Conservation (phyloP, 192 early-diverging fungal genomes). For the Umbelopsis ramanniana region DNA sequence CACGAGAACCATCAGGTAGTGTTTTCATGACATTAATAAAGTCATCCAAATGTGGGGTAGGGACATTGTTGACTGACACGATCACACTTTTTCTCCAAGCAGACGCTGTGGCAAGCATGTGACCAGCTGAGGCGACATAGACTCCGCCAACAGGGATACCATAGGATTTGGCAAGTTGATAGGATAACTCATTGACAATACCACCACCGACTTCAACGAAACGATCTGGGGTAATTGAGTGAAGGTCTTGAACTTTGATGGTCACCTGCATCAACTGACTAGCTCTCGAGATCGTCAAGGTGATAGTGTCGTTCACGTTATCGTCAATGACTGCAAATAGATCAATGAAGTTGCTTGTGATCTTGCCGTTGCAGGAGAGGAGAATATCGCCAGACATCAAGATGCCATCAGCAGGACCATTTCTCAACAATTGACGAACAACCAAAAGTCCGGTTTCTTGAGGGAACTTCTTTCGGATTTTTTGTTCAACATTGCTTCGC, state of each 20-base stretch:
- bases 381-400: constrained; percentile 75
- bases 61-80: constrained; percentile 62
- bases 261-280: constrained; percentile 44
- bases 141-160: constrained; percentile 73
- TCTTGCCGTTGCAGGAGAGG: constrained; percentile 59
- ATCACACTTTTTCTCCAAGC: constrained; percentile 66
- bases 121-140: constrained; percentile 72
- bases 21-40: constrained; percentile 62
- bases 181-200: constrained; percentile 72
- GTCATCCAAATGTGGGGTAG: constrained; percentile 63
- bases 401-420: constrained; percentile 64
- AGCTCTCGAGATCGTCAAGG: constrained; percentile 61
- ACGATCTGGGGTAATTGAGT: constrained; percentile 77
- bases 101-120: constrained; percentile 65
- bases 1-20: constrained; percentile 61
- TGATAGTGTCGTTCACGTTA: constrained; percentile 52
- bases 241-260: constrained; percentile 68
- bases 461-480: constrained; percentile 59
- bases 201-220: constrained; percentile 89
- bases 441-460: constrained; percentile 68
- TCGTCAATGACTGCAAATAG: constrained; percentile 66
- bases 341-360: constrained; percentile 69
- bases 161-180: constrained; percentile 74
- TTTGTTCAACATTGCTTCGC: constrained; percentile 59
- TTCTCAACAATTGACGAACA: constrained; percentile 61